Evolutionary conservation across 2,329 filamentous ascomycete genomes (phyloP).

Genomic region (Colletotrichum plurivorum): DNA sequence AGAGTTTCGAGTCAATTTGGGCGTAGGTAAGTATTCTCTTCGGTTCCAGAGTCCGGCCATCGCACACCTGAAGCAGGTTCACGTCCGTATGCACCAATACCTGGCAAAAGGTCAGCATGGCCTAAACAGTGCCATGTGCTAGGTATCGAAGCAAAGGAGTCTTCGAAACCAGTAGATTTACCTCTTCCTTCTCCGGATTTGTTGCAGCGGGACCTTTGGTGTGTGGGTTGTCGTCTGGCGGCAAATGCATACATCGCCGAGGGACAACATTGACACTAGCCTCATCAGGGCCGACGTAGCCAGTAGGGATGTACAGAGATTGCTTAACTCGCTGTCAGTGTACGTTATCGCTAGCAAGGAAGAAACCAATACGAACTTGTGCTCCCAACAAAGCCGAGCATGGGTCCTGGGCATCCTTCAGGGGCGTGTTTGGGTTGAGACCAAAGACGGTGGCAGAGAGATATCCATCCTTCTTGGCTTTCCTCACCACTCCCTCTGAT

Average conservation of each 20-base stretch:
- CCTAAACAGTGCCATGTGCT: background rate
- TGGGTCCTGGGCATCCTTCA: conserved; percentile 37
- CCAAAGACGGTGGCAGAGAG: conserved; percentile 33
- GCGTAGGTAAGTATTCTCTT: conserved; percentile 41
- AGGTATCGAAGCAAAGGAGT: no score
- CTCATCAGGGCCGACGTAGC: conserved; percentile 33
- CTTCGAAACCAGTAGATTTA: background rate
- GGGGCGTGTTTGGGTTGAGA: conserved; percentile 38
- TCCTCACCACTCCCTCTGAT: conserved; percentile 34
- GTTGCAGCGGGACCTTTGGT: conserved; percentile 20
- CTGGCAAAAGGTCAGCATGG: background rate
- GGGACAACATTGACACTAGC: conserved; percentile 38
- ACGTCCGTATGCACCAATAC: conserved; percentile 39
- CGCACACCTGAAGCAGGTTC: conserved; percentile 39
- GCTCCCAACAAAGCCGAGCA: conserved; percentile 39
- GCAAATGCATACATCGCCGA: conserved; percentile 38
- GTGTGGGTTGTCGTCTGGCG: conserved; percentile 34
- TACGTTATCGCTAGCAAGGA: background rate
- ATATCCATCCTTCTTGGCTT: conserved; percentile 37
- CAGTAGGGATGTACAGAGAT: conserved; percentile 27
- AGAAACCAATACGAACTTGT: conserved; percentile 22
- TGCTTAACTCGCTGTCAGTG: conserved; percentile 16
- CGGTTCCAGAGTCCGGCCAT: conserved; percentile 39
- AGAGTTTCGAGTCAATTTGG: conserved; percentile 39
- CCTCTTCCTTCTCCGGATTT: conserved; percentile 34